These are phyloP conservation scores for Scheffersomyces quercinus DNA, from an alignment of 1,139 yeast species.

Conservation along the genomic window DNA sequence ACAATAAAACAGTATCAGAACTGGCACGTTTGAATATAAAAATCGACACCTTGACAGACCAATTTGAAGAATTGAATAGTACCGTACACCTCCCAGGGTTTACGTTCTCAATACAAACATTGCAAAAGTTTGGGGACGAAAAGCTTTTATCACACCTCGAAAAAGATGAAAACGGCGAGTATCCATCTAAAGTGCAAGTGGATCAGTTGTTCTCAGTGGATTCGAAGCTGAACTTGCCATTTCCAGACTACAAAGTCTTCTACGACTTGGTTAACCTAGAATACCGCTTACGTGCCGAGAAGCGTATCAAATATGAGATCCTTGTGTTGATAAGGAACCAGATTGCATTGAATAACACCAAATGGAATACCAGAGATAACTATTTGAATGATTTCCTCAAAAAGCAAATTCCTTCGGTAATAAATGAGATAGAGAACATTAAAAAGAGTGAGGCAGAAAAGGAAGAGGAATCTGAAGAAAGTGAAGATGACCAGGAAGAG, in stretches of 20 bases:
- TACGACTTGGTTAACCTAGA: conserved; percentile 36
- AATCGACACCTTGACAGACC: conserved; percentile 21
- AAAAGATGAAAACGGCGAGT: conserved; percentile 12
- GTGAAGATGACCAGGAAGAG: conserved; percentile 15
- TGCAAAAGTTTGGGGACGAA: conserved; percentile 25
- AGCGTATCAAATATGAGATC: conserved; percentile 38
- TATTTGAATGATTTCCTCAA: conserved; percentile 39
- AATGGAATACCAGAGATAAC: conserved; percentile 44
- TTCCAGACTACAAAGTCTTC: conserved; percentile 32
- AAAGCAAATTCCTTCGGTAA: conserved; percentile 29
- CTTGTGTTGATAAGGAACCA: conserved; percentile 34
- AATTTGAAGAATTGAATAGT: conserved; percentile 25
- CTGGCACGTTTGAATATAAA: conserved; percentile 31
- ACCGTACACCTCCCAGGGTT: conserved; percentile 32
- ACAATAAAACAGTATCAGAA: conserved; percentile 32
- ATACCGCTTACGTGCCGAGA: conserved; percentile 31
- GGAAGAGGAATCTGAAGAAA: conserved; percentile 19
- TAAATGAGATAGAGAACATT: conserved; percentile 31
- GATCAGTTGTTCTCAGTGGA: conserved; percentile 31
- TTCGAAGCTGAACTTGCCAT: conserved; percentile 22
- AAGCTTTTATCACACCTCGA: conserved; percentile 17
- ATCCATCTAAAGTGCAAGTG: conserved; percentile 20
- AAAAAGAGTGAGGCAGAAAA: conserved; percentile 19
- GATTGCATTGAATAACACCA: conserved; percentile 30
- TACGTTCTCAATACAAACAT: conserved; percentile 29